Conservation (phyloP, 345 rosid species). For the Psidium guajava region DNA sequence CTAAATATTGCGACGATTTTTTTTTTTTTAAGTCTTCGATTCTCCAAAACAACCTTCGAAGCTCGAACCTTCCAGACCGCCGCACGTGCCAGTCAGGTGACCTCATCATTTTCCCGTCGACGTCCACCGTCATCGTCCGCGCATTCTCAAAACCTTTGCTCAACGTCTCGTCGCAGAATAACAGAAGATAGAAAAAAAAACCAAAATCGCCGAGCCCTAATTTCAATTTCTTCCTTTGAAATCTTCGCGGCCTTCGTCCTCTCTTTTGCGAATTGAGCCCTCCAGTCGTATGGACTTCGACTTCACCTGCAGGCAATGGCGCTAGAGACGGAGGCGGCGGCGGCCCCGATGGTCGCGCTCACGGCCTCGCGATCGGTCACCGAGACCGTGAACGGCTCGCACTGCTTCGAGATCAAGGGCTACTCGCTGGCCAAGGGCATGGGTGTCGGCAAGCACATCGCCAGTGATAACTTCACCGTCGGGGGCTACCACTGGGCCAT, state of each 20-base stretch:
- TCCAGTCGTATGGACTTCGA: neutral
- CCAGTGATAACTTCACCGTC: slow-evolving; percentile 51
- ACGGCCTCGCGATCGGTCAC: slow-evolving; percentile 40
- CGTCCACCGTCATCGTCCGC: neutral
- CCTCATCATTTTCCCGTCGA: neutral
- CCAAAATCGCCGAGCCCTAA: neutral
- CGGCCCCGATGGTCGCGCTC: slow-evolving; percentile 6
- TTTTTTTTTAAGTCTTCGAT: neutral
- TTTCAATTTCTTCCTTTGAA: neutral
- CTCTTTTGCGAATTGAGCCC: neutral
- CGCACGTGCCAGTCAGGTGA: neutral
- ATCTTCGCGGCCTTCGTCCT: neutral
- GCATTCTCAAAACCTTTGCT: neutral
- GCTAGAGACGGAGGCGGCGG: neutral
- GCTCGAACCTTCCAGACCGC: neutral
- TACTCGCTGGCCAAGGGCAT: slow-evolving; percentile 62
- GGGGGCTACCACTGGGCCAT: slow-evolving; percentile 68
- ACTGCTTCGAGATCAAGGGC: slow-evolving; percentile 36
- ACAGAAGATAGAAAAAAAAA: neutral
- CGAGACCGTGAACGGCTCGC: slow-evolving; percentile 48
- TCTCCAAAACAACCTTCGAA: neutral
- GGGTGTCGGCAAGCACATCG: slow-evolving; percentile 61
- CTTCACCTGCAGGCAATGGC: neutral
- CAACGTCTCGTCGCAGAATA: neutral
- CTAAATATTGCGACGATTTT: neutral